Percentiles rank a stretch among this genome's conserved stretches.
Conservation (phyloP, 2,329 filamentous ascomycete species). For the Diatrype stigma region DNA sequence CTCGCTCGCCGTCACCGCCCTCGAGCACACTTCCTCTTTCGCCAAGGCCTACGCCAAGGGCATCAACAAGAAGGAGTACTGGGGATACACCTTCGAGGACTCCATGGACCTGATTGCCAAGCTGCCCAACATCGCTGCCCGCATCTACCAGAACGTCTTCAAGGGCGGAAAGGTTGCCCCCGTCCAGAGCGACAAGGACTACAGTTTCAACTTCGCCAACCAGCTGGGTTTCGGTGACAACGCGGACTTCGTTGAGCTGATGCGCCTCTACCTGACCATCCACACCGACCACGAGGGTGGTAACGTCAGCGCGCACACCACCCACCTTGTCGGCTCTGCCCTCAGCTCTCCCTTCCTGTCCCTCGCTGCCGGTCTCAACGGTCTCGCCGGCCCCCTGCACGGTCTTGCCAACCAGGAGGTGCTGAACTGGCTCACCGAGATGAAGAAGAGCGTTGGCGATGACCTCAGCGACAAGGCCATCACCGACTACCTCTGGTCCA, state of each 20-base stretch:
- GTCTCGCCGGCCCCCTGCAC: slow-evolving; percentile 96
- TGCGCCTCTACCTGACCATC: slow-evolving; percentile 99
- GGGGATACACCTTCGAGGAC: slow-evolving; percentile 98
- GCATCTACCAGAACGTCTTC: slow-evolving; percentile 99
- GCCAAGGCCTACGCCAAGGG: slow-evolving; percentile 98
- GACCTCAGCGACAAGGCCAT: slow-evolving; percentile 95
- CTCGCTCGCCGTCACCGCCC: slow-evolving; percentile 93
- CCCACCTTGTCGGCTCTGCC: slow-evolving; percentile 93
- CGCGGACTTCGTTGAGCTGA: slow-evolving; percentile 94
- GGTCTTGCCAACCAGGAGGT: slow-evolving; percentile 99
- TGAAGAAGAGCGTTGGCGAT: slow-evolving; percentile 92
- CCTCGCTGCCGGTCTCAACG: slow-evolving; percentile 92
- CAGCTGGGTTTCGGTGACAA: slow-evolving; percentile 96
- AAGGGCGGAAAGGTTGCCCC: slow-evolving; percentile 98
- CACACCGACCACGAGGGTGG: slow-evolving; percentile 99
- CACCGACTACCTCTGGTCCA: slow-evolving; percentile 98
- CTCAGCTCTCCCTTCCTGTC: slow-evolving; percentile 98
- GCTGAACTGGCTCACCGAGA: slow-evolving; percentile 97
- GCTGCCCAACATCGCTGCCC: slow-evolving; percentile 94
- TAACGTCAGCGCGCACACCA: slow-evolving; percentile 97
- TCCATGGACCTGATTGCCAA: slow-evolving; percentile 99
- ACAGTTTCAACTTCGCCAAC: slow-evolving; percentile 99
- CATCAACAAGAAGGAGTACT: slow-evolving; percentile 99
- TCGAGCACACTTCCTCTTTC: slow-evolving; percentile 97
- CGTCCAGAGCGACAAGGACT: slow-evolving; percentile 98